phyloP scores from a whole-genome alignment of 2,329 filamentous ascomycete genomes.

The Colletotrichum horii region DNA sequence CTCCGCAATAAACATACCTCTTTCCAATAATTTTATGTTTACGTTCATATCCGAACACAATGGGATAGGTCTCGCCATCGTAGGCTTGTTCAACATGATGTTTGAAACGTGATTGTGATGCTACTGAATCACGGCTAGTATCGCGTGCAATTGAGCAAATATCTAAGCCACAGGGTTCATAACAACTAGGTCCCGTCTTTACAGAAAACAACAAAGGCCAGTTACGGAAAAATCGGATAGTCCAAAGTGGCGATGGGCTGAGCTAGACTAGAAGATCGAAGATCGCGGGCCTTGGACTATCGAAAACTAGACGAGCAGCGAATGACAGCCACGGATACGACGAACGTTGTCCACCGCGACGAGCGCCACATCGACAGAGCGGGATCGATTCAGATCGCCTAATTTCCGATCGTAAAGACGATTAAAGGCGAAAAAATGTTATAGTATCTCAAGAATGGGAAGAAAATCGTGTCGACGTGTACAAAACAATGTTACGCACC shows the following conservation, averaged over 20 bases:
- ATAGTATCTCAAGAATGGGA: neutral
- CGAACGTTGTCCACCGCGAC: neutral
- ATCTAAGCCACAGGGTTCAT: neutral
- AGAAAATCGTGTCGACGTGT: neutral
- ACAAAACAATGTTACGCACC: neutral
- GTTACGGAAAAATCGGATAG: neutral
- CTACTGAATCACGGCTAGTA: neutral
- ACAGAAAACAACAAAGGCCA: neutral
- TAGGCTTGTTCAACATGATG: neutral
- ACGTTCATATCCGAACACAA: neutral
- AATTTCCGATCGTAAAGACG: neutral
- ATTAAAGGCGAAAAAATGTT: neutral
- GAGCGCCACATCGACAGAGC: neutral
- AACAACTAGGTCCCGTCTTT: neutral
- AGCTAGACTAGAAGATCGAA: neutral
- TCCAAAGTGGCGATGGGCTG: neutral
- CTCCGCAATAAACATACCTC: neutral
- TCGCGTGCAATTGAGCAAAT: neutral
- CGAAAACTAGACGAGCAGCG: neutral
- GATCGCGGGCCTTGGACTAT: neutral
- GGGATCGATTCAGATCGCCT: neutral
- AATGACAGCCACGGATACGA: neutral
- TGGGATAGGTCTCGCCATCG: neutral
- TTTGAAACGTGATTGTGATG: neutral
- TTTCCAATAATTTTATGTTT: neutral